These are phyloP conservation scores for Penicillium silybi DNA, from an alignment of 495 filamentous ascomycete species.

Conservation along the genomic window DNA sequence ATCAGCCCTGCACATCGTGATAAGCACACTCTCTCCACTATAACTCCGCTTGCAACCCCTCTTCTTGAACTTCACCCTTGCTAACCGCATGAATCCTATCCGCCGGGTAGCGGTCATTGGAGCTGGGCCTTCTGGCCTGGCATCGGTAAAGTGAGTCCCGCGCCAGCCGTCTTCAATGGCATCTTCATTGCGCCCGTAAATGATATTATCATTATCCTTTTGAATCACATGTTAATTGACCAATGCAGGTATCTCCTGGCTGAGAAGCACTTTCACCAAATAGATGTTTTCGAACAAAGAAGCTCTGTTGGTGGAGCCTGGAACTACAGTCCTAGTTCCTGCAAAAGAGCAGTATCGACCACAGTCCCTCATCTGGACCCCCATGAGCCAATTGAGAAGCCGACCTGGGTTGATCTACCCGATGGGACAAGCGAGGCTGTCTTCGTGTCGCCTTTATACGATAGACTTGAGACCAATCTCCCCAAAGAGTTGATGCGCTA, in stretches of 20 bases:
- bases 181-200: neutral
- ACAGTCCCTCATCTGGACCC: conserved; percentile 43
- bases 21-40: neutral
- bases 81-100: conserved; percentile 6
- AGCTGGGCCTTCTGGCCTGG: conserved; percentile 43
- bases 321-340: conserved; percentile 53
- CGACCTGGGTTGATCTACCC: conserved; percentile 34
- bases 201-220: neutral
- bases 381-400: conserved; percentile 36
- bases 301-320: conserved; percentile 73
- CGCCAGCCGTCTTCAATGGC: neutral
- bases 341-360: conserved; percentile 23
- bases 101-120: conserved; percentile 43
- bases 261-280: conserved; percentile 63
- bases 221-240: neutral
- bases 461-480: conserved; percentile 79
- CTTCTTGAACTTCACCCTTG: neutral
- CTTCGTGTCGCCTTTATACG: conserved; percentile 75
- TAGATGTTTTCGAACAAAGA: conserved; percentile 82
- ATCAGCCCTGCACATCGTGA: neutral
- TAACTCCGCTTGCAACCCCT: neutral
- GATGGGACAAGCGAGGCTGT: conserved; percentile 26
- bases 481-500: conserved; percentile 78
- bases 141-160: conserved; percentile 36
- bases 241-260: conserved; percentile 63